A percentile compares a stretch with the other conserved stretches of the same genome.
phyloP scores from a whole-genome alignment of 257 asterid species.

The Nicotiana knightiana region DNA sequence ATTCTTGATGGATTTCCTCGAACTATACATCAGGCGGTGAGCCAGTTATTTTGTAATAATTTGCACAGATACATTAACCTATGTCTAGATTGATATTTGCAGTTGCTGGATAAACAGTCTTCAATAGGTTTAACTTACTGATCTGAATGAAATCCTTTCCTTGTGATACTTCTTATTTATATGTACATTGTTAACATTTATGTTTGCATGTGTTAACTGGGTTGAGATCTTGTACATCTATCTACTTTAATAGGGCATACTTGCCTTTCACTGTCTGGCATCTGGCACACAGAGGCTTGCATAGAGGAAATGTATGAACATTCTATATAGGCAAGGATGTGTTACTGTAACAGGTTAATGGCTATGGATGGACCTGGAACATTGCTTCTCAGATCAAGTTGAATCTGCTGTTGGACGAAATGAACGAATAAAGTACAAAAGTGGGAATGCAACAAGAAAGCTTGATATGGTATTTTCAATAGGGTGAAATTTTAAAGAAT shows the following conservation, averaged over 20 bases:
- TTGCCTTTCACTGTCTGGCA: neutral
- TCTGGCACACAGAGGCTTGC: neutral
- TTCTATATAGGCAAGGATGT: constrained; percentile 3
- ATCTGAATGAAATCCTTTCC: neutral
- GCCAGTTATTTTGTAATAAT: constrained; percentile 19
- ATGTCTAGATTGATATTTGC: neutral
- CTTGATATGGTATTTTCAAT: neutral
- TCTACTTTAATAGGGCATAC: neutral
- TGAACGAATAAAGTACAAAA: neutral
- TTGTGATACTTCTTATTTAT: neutral
- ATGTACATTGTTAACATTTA: neutral
- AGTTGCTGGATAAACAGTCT: neutral
- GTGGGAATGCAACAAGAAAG: neutral
- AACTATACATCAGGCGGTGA: constrained; percentile 92
- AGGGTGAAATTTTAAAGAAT: neutral
- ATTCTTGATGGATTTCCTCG: constrained; percentile 99
- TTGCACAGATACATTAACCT: neutral
- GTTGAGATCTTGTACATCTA: neutral
- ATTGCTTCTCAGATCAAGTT: neutral
- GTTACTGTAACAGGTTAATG: neutral
- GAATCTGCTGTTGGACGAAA: neutral
- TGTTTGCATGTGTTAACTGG: neutral
- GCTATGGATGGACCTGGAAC: neutral
- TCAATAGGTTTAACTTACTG: neutral
- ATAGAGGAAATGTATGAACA: too few species aligned